Evolutionary conservation across 83 land plant genomes (phyloP), one percentile per base, ranked within the genome.

Genomic region (Diphasiastrum complanatum): DNA sequence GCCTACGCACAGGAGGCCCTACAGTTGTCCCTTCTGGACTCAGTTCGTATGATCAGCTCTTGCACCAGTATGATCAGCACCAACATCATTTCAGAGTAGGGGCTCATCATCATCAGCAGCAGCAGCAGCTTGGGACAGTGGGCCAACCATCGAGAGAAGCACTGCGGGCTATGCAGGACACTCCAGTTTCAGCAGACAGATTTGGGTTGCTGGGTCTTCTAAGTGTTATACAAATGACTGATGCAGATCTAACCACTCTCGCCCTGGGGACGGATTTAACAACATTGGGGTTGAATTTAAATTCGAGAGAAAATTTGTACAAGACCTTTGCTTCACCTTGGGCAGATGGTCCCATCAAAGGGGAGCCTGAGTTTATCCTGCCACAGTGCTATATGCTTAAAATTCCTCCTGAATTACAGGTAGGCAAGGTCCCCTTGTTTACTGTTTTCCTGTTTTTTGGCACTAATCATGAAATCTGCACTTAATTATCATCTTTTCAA

Each of bases 21-120:
- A 62, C 63, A 34, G 69, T 60, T 18, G 43, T 74, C 11, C 70
- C 73, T 27, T 67, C 80, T 60, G 75, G 74, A 5, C 58, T 91
- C 23, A 79, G 85, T 5, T 59, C 85, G 33, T 92, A 87, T 68
- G 90, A 92, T 41, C 95, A 87, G 64, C 66, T 85, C 12, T 47
- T 87, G 23, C 95, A 83, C 68, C 85, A 87, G 47, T 87, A 81
- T 75, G 83, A 86, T 38, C 85, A 84, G 20, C 85, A 87, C 16
- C 86, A 79, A 8, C 81, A 53, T 45, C 90, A 75, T 33, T 67
- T 67, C 91, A 5, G 84, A 81, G 36, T 78, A 80, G 34, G 83
- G 85, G 27, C 51, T 81, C 37, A 61, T 32, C 53, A 47, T 24
- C 35, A n/a, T n/a, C n/a, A n/a, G n/a, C n/a, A n/a, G n/a, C 67